Percentiles rank a stretch among this genome's conserved stretches.
phyloP scores from a whole-genome alignment of 257 asterid genomes.

The Euphrasia confusa region DNA sequence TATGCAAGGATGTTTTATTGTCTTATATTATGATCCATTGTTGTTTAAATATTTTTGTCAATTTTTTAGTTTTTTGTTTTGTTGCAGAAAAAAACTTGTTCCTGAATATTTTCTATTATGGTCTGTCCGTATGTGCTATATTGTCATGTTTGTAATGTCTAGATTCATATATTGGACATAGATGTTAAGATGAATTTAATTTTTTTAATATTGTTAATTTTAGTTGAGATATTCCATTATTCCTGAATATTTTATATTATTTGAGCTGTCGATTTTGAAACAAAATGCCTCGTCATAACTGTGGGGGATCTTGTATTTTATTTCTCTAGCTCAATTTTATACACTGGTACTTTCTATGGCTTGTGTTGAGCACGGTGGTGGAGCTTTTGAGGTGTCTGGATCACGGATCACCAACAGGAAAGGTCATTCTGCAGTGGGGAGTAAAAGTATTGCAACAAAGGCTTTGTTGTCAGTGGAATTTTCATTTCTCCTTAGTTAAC shows the following conservation, averaged over 20 bases:
- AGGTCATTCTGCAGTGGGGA: slow-evolving; percentile 92
- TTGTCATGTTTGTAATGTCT: background rate
- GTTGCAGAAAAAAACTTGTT: background rate
- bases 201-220: too few species aligned
- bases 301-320: background rate
- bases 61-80: background rate
- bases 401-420: slow-evolving; percentile 84
- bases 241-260: background rate
- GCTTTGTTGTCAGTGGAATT: slow-evolving; percentile 13
- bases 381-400: background rate
- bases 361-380: background rate
- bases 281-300: background rate
- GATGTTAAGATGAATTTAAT: background rate
- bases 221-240: background rate
- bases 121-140: background rate
- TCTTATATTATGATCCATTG: background rate
- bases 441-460: slow-evolving; percentile 45
- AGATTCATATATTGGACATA: background rate
- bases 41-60: background rate
- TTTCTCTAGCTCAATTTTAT: background rate
- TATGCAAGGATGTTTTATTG: background rate
- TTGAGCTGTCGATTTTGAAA: background rate
- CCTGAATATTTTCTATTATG: too few species aligned
- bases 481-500: background rate
- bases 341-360: background rate